Conservation (phyloP, 208 protist genomes). For the Entamoeba dispar region DNA sequence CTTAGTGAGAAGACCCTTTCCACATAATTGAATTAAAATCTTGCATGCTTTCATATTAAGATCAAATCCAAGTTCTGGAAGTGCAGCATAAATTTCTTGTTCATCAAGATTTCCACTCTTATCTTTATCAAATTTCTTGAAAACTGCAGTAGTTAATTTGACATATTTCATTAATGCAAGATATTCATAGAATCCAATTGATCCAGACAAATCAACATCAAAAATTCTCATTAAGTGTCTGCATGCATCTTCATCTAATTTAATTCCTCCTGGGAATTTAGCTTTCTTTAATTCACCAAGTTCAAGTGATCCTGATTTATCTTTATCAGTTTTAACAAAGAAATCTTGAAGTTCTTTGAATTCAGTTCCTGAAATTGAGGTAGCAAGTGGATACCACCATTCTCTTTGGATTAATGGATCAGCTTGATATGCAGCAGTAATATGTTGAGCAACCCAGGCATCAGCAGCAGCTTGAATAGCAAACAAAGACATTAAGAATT, state of each 20-base stretch:
- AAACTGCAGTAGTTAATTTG: neutral
- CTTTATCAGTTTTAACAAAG: neutral
- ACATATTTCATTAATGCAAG: neutral
- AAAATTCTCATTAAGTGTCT: neutral
- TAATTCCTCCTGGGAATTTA: neutral
- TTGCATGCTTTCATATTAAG: neutral
- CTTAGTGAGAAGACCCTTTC: neutral
- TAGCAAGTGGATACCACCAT: neutral
- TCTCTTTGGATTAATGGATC: neutral
- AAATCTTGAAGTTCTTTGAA: neutral
- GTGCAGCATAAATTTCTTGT: neutral
- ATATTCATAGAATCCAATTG: neutral
- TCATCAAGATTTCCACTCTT: neutral
- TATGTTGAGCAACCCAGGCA: neutral
- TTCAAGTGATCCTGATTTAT: neutral
- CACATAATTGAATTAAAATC: neutral
- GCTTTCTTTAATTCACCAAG: neutral
- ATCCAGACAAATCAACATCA: neutral
- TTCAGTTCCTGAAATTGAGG: neutral
- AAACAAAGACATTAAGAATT: neutral
- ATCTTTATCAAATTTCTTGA: neutral
- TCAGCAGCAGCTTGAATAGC: neutral
- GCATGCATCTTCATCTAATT: neutral
- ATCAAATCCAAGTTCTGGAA: neutral
- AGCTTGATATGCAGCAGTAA: neutral